A percentile compares a stretch with the other conserved stretches of the same genome.
phyloP scores from a whole-genome alignment of 495 filamentous ascomycete genomes.

The Saxophila tyrrhenica region DNA sequence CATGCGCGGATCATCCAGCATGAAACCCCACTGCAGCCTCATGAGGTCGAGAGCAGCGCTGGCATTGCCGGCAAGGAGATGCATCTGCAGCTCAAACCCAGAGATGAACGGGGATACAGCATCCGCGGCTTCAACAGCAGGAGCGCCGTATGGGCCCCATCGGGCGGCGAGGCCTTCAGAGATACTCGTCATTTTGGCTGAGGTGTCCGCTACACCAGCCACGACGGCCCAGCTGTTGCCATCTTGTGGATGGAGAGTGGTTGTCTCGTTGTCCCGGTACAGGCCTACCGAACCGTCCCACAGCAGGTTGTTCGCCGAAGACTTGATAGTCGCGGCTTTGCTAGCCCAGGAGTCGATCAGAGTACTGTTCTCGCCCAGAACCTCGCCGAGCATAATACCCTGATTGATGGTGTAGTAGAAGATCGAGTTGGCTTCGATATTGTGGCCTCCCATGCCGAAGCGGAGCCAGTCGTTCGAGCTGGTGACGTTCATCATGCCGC shows the following conservation, averaged over 20 bases:
- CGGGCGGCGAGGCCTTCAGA: constrained; percentile 38
- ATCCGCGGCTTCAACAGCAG: constrained; percentile 45
- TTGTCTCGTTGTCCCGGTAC: constrained; percentile 29
- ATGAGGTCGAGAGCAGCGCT: constrained; percentile 45
- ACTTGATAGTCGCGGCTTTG: constrained; percentile 20
- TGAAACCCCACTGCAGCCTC: constrained; percentile 48
- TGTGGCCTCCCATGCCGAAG: constrained; percentile 39
- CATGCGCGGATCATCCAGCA: constrained; percentile 48
- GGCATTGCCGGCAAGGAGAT: constrained; percentile 37
- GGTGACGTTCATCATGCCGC: constrained; percentile 26
- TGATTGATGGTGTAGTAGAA: constrained; percentile 28
- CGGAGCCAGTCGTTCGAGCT: constrained; percentile 30
- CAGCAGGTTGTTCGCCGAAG: constrained; percentile 22
- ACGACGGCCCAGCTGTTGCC: constrained; percentile 39
- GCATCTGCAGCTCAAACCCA: constrained; percentile 50
- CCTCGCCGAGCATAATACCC: constrained; percentile 27
- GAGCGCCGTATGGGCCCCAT: constrained; percentile 50
- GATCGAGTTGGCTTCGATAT: constrained; percentile 36
- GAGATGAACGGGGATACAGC: constrained; percentile 52
- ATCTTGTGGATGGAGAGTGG: constrained; percentile 36
- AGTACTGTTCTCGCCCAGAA: constrained; percentile 21
- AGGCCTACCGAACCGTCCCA: constrained; percentile 23
- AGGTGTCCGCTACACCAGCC: constrained; percentile 23
- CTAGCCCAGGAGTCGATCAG: constrained; percentile 15
- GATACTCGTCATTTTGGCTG: constrained; percentile 23